Conservation (phyloP, 495 filamentous ascomycete genomes). For the Lasiosphaeria miniovina region DNA sequence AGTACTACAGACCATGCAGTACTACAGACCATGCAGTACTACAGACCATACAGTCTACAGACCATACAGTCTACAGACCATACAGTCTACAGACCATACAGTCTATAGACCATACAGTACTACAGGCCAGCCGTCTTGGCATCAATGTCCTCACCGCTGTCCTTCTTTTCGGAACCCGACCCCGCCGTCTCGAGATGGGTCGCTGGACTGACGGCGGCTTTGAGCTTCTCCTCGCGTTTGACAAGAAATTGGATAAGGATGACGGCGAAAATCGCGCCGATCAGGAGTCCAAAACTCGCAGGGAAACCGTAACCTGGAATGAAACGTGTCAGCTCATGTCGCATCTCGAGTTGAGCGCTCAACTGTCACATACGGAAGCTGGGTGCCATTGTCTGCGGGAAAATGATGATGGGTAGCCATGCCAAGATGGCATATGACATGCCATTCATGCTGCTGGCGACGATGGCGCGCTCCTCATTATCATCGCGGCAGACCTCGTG, state of each 20-base stretch:
- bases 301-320: slow-evolving; percentile 26
- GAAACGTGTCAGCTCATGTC: not conserved
- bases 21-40: too few relatives aligned
- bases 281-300: slow-evolving; percentile 27
- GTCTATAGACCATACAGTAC: too few relatives aligned
- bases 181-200: too few relatives aligned
- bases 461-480: slow-evolving; percentile 49
- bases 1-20: too few relatives aligned
- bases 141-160: too few relatives aligned
- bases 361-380: slow-evolving; percentile 29
- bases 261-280: slow-evolving; percentile 25
- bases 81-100: too few relatives aligned
- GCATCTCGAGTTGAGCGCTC: not conserved
- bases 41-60: too few relatives aligned
- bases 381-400: slow-evolving; percentile 41
- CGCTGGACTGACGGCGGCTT: not conserved
- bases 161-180: too few relatives aligned
- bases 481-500: slow-evolving; percentile 47
- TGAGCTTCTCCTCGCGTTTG: slow-evolving; percentile 16
- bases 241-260: slow-evolving; percentile 22
- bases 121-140: too few relatives aligned
- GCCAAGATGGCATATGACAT: slow-evolving; percentile 49
- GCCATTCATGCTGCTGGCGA: slow-evolving; percentile 50
- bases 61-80: too few relatives aligned
- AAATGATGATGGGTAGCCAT: slow-evolving; percentile 43